A percentile compares a stretch with the other conserved stretches of the same genome.
Conservation (phyloP, 2,329 filamentous ascomycete species). For the Cladophialophora exuberans region DNA sequence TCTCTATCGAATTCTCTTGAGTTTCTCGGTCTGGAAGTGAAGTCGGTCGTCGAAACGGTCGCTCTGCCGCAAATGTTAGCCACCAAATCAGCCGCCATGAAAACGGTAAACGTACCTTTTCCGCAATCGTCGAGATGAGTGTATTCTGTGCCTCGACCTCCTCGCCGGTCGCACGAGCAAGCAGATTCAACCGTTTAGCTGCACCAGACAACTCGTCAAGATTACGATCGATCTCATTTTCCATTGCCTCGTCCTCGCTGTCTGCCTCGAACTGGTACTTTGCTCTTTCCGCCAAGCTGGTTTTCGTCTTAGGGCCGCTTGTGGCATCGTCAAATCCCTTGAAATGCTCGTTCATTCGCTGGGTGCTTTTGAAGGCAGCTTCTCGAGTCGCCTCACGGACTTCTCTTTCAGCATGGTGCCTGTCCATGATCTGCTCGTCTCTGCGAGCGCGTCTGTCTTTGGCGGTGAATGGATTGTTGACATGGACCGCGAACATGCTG, state of each 20-base stretch:
- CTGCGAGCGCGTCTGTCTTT: slow-evolving; percentile 65
- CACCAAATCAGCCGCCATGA: neutral
- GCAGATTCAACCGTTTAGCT: slow-evolving; percentile 70
- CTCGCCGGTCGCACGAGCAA: slow-evolving; percentile 73
- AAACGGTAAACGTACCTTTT: slow-evolving; percentile 62
- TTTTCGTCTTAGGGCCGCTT: slow-evolving; percentile 52
- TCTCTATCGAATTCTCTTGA: slow-evolving; percentile 32
- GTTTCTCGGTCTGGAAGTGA: slow-evolving; percentile 32
- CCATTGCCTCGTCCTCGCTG: slow-evolving; percentile 69
- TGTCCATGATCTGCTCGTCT: slow-evolving; percentile 71
- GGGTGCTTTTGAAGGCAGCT: slow-evolving; percentile 56
- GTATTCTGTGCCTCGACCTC: slow-evolving; percentile 79
- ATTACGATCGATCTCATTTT: slow-evolving; percentile 71
- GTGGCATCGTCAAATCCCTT: slow-evolving; percentile 64
- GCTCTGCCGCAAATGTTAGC: slow-evolving; percentile 30
- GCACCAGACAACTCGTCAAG: slow-evolving; percentile 63
- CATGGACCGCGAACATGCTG: slow-evolving; percentile 87
- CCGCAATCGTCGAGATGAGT: slow-evolving; percentile 74
- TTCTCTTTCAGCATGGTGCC: slow-evolving; percentile 61
- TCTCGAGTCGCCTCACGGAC: slow-evolving; percentile 59
- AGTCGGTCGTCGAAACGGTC: slow-evolving; percentile 35
- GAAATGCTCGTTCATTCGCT: slow-evolving; percentile 66
- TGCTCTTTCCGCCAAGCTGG: slow-evolving; percentile 62
- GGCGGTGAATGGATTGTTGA: slow-evolving; percentile 76
- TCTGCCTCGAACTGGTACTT: slow-evolving; percentile 83